Conservation (phyloP, 495 filamentous ascomycete genomes). For the Neurospora tetrasperma region DNA sequence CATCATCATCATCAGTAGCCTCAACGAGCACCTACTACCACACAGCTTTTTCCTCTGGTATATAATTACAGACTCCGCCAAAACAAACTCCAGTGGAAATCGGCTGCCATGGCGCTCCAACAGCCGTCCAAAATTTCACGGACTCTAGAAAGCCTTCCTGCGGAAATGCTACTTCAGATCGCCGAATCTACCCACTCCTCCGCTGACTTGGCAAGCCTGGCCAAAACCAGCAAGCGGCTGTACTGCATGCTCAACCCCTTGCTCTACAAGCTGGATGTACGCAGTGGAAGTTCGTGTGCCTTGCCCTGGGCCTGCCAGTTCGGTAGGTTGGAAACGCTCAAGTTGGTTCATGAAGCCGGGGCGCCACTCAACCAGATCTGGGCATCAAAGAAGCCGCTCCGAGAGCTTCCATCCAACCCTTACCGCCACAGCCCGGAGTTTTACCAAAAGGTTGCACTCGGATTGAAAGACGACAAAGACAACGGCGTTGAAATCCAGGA, state of each 20-base stretch:
- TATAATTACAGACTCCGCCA: neutral
- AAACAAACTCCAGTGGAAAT: neutral
- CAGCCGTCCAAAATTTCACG: neutral
- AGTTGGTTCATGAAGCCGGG: neutral
- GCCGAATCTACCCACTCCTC: constrained; percentile 2
- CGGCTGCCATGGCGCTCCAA: neutral
- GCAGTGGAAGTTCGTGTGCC: neutral
- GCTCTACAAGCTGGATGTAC: constrained; percentile 6
- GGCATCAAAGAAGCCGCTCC: neutral
- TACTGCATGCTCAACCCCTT: constrained; percentile 2
- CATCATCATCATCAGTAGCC: neutral
- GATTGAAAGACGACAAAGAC: neutral
- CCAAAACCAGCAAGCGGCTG: neutral
- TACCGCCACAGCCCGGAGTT: neutral
- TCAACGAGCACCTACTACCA: neutral
- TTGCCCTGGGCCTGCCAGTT: constrained; percentile 5
- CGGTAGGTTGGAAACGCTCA: neutral
- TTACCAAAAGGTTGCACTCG: neutral
- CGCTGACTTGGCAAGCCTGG: constrained; percentile 1
- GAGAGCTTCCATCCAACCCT: neutral
- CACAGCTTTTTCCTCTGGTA: neutral
- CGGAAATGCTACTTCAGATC: constrained; percentile 5
- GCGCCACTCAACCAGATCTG: constrained; percentile 1
- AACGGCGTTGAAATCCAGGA: neutral
- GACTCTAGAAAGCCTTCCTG: neutral